phyloP scores from a whole-genome alignment of 768 basidiomycete species.

The Xerocomellus dryophilus region DNA sequence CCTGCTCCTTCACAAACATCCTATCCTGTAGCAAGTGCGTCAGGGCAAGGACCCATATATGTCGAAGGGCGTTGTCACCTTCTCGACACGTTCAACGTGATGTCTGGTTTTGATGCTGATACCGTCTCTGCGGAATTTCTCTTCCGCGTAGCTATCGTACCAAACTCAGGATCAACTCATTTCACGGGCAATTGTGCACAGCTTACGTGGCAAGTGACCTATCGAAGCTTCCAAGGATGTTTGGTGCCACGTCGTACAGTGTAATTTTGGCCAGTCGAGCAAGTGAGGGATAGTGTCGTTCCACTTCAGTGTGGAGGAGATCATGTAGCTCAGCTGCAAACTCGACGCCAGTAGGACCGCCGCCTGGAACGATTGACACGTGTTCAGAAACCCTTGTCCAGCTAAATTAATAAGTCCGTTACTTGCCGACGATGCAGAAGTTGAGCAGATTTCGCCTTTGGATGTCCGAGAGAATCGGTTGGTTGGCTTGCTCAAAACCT shows the following conservation, averaged over 20 bases:
- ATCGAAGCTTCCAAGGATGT: constrained; percentile 76
- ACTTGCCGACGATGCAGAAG: constrained; percentile 81
- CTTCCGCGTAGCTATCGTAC: constrained; percentile 56
- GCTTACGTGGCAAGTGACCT: constrained; percentile 54
- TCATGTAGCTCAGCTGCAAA: constrained; percentile 84
- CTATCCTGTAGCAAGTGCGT: constrained; percentile 43
- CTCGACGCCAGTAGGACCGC: constrained; percentile 77
- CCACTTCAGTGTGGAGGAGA: constrained; percentile 64
- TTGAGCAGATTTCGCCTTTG: constrained; percentile 75
- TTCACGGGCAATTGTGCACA: constrained; percentile 10
- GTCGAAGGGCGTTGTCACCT: constrained; percentile 35
- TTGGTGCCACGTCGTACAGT: constrained; percentile 77
- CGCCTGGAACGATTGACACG: constrained; percentile 40
- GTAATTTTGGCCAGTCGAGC: constrained; percentile 66
- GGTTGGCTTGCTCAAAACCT: constrained; percentile 86
- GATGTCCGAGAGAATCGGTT: constrained; percentile 70
- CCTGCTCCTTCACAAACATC: constrained; percentile 68
- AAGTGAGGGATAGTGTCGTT: constrained; percentile 58
- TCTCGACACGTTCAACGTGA: constrained; percentile 67
- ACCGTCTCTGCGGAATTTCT: constrained; percentile 70
- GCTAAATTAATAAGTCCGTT: neutral
- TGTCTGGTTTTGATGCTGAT: constrained; percentile 69
- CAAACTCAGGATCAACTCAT: neutral
- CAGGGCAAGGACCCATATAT: constrained; percentile 10
- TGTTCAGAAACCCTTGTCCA: constrained; percentile 6